These are phyloP conservation scores for Lepraria neglecta DNA, from an alignment of 495 filamentous ascomycete genomes.

Conservation along the genomic window DNA sequence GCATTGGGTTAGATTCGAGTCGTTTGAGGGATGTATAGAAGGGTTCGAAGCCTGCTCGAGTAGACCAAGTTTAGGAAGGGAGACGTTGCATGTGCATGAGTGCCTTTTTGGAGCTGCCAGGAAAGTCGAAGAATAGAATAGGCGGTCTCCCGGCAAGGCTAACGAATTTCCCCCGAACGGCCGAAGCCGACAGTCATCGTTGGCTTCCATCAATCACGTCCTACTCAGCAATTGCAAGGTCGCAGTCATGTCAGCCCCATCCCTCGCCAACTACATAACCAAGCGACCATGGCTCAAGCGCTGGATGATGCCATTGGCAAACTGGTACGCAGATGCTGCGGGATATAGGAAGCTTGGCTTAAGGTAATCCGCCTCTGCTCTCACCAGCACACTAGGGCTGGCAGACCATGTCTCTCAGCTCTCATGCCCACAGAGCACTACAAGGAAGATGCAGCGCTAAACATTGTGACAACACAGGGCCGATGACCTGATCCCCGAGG, in stretches of 20 bases:
- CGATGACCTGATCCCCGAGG: conserved; percentile 91
- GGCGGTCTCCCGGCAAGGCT: conserved; percentile 12
- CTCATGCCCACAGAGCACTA: background rate
- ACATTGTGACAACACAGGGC: conserved; percentile 45
- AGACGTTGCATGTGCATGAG: conserved; percentile 6
- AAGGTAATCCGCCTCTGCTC: conserved; percentile 50
- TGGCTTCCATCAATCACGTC: background rate
- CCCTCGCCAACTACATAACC: conserved; percentile 61
- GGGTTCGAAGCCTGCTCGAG: background rate
- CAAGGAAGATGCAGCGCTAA: background rate
- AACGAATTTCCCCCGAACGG: background rate
- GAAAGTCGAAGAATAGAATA: conserved; percentile 9
- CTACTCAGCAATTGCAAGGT: conserved; percentile 5
- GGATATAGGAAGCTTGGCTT: conserved; percentile 93
- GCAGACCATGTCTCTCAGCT: background rate
- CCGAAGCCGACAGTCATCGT: background rate
- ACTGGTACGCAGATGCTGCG: conserved; percentile 76
- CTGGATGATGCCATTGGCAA: conserved; percentile 68
- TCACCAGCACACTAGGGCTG: background rate
- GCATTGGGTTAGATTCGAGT: background rate
- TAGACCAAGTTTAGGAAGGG: background rate
- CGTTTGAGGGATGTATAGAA: background rate
- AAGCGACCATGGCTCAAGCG: conserved; percentile 78
- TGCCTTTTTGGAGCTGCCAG: background rate
- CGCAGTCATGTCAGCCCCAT: conserved; percentile 65